phyloP scores from a whole-genome alignment of 768 basidiomycete species.

The Polyporus arcularius region DNA sequence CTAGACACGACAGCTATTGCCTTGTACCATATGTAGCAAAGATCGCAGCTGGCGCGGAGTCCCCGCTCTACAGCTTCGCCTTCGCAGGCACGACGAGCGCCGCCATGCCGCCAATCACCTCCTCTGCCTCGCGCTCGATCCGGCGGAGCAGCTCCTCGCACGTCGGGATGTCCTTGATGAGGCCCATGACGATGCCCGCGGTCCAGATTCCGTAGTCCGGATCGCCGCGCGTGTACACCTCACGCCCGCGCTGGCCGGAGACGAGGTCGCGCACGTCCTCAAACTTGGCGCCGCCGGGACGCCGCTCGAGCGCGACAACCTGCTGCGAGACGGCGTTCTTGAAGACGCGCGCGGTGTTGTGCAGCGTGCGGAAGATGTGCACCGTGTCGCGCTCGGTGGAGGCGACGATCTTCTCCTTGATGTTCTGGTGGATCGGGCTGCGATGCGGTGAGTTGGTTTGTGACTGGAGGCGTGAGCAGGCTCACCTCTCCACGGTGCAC shows the following conservation, averaged over 20 bases:
- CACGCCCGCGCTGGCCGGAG: constrained; percentile 64
- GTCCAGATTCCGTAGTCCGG: constrained; percentile 87
- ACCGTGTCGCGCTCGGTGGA: constrained; percentile 82
- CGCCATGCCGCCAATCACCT: constrained; percentile 54
- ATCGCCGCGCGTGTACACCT: constrained; percentile 85
- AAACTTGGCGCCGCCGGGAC: constrained; percentile 86
- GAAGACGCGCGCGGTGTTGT: constrained; percentile 83
- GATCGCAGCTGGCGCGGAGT: too few relatives aligned
- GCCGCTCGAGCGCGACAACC: constrained; percentile 81
- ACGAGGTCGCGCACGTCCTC: constrained; percentile 81
- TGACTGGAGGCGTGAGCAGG: too few relatives aligned
- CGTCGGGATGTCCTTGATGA: constrained; percentile 84
- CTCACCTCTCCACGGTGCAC: constrained; percentile 40
- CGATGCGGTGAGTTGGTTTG: too few relatives aligned
- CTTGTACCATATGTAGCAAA: too few relatives aligned
- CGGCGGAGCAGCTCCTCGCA: constrained; percentile 69
- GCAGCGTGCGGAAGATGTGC: constrained; percentile 88
- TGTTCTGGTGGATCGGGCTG: constrained; percentile 83
- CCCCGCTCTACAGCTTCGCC: constrained; percentile 25
- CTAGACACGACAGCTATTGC: too few relatives aligned
- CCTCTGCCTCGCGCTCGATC: constrained; percentile 70
- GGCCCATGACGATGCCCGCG: constrained; percentile 53
- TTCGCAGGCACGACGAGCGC: constrained; percentile 25
- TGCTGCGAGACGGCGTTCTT: constrained; percentile 83
- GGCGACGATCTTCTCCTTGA: constrained; percentile 87